These are phyloP conservation scores for Lecanicillium sp. DNA, from an alignment of 2,329 filamentous ascomycete species.

Conservation along the genomic window DNA sequence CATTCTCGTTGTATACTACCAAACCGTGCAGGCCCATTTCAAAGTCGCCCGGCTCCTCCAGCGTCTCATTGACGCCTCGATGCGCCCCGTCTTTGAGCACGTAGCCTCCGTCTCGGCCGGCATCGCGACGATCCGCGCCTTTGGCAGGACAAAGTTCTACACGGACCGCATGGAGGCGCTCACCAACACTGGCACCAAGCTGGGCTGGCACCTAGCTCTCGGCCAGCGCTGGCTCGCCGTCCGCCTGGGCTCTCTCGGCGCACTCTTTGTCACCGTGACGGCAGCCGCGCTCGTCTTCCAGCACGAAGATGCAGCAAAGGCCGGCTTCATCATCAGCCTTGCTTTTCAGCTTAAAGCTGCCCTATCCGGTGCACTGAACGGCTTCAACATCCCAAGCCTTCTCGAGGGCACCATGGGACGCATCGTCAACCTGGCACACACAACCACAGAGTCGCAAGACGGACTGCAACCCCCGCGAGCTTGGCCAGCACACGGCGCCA, in stretches of 20 bases:
- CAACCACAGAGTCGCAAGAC: conserved; percentile 2
- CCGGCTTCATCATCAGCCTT: conserved; percentile 6
- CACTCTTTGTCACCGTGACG: conserved; percentile 4
- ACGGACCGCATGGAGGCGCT: conserved; percentile 1
- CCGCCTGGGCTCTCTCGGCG: conserved; percentile 5
- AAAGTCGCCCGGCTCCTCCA: not conserved
- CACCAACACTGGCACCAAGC: conserved; percentile 1
- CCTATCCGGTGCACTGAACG: not conserved
- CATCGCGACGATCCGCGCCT: conserved; percentile 9
- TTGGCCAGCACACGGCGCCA: conserved; percentile 2
- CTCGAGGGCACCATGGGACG: conserved; percentile 1
- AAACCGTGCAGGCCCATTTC: not conserved
- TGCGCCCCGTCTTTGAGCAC: conserved; percentile 3
- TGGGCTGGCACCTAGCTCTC: conserved; percentile 6
- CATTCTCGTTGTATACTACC: not conserved
- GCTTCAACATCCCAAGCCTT: not conserved
- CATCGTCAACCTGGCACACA: conserved; percentile 2
- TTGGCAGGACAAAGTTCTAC: conserved; percentile 4
- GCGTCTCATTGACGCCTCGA: conserved; percentile 1
- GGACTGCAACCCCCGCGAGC: not conserved
- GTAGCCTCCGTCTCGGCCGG: conserved; percentile 1
- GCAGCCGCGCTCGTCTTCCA: conserved; percentile 4
- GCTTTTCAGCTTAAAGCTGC: conserved; percentile 5
- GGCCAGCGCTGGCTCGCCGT: conserved; percentile 3
- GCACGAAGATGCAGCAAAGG: conserved; percentile 1